Percentiles rank a stretch among this genome's conserved stretches.
Evolutionary conservation across 192 early-diverging fungal species (phyloP).

Genomic region (Neocallimastix lanati): DNA sequence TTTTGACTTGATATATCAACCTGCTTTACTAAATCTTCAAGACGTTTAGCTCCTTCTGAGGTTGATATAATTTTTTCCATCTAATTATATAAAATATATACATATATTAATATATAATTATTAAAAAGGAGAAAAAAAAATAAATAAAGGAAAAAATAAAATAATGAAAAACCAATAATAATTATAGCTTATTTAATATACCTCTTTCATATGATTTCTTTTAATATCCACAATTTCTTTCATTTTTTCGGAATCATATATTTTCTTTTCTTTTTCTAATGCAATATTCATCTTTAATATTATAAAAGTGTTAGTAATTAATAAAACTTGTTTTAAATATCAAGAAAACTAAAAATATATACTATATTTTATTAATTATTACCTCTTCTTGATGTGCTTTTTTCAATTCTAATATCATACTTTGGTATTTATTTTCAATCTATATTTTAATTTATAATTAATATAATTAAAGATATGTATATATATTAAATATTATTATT

Average conservation of each 20-base stretch:
- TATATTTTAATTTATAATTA: no score
- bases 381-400: neutral
- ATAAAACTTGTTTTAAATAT: no score
- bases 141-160: no score
- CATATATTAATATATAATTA: no score
- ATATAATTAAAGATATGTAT: no score
- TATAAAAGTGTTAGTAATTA: no score
- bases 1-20: neutral
- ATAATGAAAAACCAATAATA: no score
- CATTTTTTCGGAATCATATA: neutral
- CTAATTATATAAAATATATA: no score
- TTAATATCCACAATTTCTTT: neutral
- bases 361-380: neutral
- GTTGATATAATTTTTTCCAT: neutral
- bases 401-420: neutral
- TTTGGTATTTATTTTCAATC: neutral
- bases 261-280: neutral
- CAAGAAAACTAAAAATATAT: no score
- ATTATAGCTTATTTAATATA: no score
- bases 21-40: neutral
- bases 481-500: no score
- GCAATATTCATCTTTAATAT: neutral
- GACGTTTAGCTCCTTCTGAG: neutral
- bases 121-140: no score
- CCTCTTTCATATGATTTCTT: neutral